Conservation (phyloP, 495 filamentous ascomycete genomes). For the Trichocladium uniseriatum region DNA sequence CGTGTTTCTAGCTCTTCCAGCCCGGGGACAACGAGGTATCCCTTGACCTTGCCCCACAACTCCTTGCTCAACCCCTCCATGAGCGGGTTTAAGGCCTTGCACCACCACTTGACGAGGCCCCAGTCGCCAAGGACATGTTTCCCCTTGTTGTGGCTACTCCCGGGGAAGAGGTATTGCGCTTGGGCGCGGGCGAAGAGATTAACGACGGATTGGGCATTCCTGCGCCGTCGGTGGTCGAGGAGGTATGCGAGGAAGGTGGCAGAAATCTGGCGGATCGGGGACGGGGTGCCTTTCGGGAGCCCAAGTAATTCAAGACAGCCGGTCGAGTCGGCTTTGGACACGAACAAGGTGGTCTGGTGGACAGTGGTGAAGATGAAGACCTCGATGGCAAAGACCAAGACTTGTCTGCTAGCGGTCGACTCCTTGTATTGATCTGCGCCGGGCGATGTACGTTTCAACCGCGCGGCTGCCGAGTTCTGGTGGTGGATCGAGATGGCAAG, state of each 20-base stretch:
- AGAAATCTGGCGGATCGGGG: conserved; percentile 61
- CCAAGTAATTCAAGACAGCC: conserved; percentile 66
- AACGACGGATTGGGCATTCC: conserved; percentile 65
- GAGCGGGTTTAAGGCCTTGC: conserved; percentile 70
- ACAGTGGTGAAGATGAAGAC: conserved; percentile 64
- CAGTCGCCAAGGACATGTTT: conserved; percentile 95
- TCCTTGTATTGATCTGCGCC: conserved; percentile 23
- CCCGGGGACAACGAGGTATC: conserved; percentile 80
- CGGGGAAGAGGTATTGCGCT: conserved; percentile 89
- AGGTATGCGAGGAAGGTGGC: conserved; percentile 70
- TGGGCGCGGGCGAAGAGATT: conserved; percentile 91
- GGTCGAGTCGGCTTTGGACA: conserved; percentile 95
- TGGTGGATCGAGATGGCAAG: conserved; percentile 57
- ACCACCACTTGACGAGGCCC: conserved; percentile 92
- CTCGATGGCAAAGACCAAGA: conserved; percentile 45
- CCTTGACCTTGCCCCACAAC: conserved; percentile 41
- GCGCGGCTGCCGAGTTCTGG: neutral
- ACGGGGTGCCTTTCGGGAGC: conserved; percentile 51
- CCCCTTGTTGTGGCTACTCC: conserved; percentile 68
- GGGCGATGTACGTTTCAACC: conserved; percentile 20
- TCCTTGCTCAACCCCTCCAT: conserved; percentile 34
- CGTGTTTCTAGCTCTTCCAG: conserved; percentile 67
- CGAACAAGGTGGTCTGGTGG: conserved; percentile 76
- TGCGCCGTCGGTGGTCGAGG: conserved; percentile 52
- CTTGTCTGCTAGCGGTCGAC: conserved; percentile 8